These are phyloP conservation scores for Colletotrichum musicola DNA, from an alignment of 2,329 filamentous ascomycete species.

Conservation along the genomic window DNA sequence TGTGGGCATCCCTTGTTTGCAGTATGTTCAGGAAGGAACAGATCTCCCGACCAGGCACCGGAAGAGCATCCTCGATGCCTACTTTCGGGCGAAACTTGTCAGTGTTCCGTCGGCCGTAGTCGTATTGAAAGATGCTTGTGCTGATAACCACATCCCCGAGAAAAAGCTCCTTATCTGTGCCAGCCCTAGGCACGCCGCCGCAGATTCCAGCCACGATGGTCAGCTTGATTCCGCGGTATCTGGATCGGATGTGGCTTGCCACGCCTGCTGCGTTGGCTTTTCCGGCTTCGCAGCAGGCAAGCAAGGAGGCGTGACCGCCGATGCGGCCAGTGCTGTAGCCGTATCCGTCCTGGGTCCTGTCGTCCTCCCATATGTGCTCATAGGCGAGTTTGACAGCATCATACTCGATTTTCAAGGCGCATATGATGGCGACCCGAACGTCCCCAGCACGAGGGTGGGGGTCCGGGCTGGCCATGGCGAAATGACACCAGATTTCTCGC, in stretches of 20 bases:
- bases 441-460: neutral
- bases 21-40: too few species aligned
- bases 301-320: conserved; percentile 43
- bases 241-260: conserved; percentile 46
- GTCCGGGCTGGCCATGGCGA: neutral
- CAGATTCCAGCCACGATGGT: conserved; percentile 55
- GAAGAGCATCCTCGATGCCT: conserved; percentile 41
- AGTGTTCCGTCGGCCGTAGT: conserved; percentile 44
- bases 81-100: conserved; percentile 44
- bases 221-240: conserved; percentile 50
- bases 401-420: conserved; percentile 44
- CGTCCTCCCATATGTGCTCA: conserved; percentile 47
- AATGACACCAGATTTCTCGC: too few species aligned
- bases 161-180: conserved; percentile 31
- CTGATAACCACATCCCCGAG: conserved; percentile 53
- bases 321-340: conserved; percentile 47
- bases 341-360: conserved; percentile 45
- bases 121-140: conserved; percentile 46
- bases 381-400: conserved; percentile 43
- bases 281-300: conserved; percentile 45
- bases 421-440: conserved; percentile 46
- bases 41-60: too few species aligned
- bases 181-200: conserved; percentile 49
- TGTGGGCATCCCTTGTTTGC: conserved; percentile 43
- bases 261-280: conserved; percentile 44